Base-by-base conservation (phyloP, 2,329 filamentous ascomycete genomes). In the Penicillium capsulatum region DNA sequence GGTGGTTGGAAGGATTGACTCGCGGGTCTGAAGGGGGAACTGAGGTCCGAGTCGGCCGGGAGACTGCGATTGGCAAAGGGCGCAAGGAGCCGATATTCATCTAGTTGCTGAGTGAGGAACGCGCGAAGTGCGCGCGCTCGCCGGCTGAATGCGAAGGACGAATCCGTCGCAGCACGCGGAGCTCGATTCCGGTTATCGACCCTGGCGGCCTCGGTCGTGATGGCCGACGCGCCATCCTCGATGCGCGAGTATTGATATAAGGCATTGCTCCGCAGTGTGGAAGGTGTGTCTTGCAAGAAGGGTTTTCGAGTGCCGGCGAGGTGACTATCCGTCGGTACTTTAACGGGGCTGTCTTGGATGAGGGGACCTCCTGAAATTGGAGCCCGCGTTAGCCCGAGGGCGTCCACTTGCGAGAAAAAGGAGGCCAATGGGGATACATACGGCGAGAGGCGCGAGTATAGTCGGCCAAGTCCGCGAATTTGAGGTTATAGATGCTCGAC, bases 71-170 rank as follows among this genome's bases (percentile, higher is more conserved):
- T 46, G 17, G 49, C 44, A 32, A 57, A 54, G 7, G 45, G 43
- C n/a, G 47, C 44, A 20, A 52, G 39, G 34, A 54, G 35, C 31
- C 50, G 56, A 35, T 53, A 54, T 14, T 57, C 54, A 30, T 61
- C 60, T 17, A 54, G 40, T 34, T 59, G 55, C 30, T 55, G 53
- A 8, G 53, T 50, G 34, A 64, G 53, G 24, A 59, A 54, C 17
- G 58, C 50, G 41, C 55, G 59, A 16, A 64, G 55, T 13, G 59
- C 59, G 36, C 48, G 58, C 5, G 59, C 55, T 5, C 57, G 48
- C 30, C 55, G 51, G 15, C 45, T 54, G 24, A 63, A 52, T 22
- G 47, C 46, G 15, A 57, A 59, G 9, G 54, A 42, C 6, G 56
- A 48, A 32, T 56, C 51, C 5, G 38, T 29, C 13, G 45, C 20